A percentile compares a stretch with the other conserved stretches of the same genome.
Conservation (phyloP, 1,284 basidiomycete species). For the Xerocomus nothofagi region DNA sequence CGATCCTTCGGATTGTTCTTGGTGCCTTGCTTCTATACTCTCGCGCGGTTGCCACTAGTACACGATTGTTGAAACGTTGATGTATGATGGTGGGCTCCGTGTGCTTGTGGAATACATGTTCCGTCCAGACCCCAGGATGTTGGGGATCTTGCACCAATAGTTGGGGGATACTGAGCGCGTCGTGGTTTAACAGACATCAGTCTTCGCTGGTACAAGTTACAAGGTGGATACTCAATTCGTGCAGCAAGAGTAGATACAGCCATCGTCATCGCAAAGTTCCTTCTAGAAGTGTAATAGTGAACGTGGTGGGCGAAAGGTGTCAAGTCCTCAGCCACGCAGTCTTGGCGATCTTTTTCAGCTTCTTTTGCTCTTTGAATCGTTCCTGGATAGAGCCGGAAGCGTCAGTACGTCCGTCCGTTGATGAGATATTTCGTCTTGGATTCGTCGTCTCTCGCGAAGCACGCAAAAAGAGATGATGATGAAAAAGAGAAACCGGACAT, state of each 20-base stretch:
- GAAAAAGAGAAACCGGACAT: conserved; percentile 5
- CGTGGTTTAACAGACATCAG: too few species aligned
- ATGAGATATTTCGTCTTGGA: conserved; percentile 20
- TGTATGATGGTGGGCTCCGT: too few species aligned
- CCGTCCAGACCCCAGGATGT: too few species aligned
- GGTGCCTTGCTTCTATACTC: too few species aligned
- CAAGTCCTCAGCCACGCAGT: conserved; percentile 84
- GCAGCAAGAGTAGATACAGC: conserved; percentile 13
- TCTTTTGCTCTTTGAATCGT: conserved; percentile 84
- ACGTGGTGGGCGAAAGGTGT: background rate
- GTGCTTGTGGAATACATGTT: too few species aligned
- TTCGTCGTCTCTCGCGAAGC: conserved; percentile 20
- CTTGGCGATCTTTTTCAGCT: conserved; percentile 79
- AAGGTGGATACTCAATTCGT: conserved; percentile 4
- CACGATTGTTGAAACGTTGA: too few species aligned
- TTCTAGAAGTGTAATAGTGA: background rate
- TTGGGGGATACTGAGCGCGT: too few species aligned
- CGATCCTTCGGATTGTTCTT: too few species aligned
- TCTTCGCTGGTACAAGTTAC: background rate
- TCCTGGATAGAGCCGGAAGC: conserved; percentile 52
- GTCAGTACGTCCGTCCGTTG: conserved; percentile 28
- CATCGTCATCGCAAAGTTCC: background rate
- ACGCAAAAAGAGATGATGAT: conserved; percentile 19
- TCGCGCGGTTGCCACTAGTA: too few species aligned
- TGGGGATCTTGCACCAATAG: too few species aligned